phyloP scores from a whole-genome alignment of 202 grass and related monocot species.

The Cymbopogon flexuosus region DNA sequence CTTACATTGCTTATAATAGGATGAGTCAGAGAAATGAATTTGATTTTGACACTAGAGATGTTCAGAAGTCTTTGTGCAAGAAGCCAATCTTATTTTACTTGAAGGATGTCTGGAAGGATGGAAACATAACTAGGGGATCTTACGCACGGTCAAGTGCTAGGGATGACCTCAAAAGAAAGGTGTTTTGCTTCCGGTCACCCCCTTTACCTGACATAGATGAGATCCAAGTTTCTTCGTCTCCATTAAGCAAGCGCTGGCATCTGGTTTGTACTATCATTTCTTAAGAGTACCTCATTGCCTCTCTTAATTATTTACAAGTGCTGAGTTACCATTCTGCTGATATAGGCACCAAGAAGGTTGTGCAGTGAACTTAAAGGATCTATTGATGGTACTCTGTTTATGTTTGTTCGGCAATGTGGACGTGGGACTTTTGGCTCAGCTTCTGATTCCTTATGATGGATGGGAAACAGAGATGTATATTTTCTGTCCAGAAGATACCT shows the following conservation, averaged over 20 bases:
- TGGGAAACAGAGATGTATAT: conserved; percentile 41
- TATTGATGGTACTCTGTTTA: conserved; percentile 57
- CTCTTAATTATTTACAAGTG: conserved; percentile 23
- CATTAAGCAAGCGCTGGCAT: conserved; percentile 88
- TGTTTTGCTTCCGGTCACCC: conserved; percentile 78
- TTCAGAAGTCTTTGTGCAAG: conserved; percentile 81
- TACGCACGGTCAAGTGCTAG: conserved; percentile 51
- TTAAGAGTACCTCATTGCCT: conserved; percentile 21
- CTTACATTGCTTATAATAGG: conserved; percentile 77
- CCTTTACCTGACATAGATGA: conserved; percentile 63
- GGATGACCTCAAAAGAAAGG: conserved; percentile 84
- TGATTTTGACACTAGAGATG: conserved; percentile 91
- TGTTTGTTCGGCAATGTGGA: conserved; percentile 75
- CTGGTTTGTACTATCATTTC: conserved; percentile 65
- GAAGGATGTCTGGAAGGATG: conserved; percentile 71
- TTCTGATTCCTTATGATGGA: conserved; percentile 70
- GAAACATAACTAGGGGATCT: conserved; percentile 60
- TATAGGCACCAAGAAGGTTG: conserved; percentile 83
- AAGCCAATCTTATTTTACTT: conserved; percentile 81
- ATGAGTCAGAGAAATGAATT: conserved; percentile 63
- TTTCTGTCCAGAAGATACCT: conserved; percentile 41
- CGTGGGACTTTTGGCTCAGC: conserved; percentile 69
- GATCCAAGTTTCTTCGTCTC: conserved; percentile 60
- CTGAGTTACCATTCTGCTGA: conserved; percentile 29
- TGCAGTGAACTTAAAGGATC: conserved; percentile 65